Evolutionary conservation across 2,329 filamentous ascomycete species (phyloP).

Genomic region (Setomelanomma holmii): DNA sequence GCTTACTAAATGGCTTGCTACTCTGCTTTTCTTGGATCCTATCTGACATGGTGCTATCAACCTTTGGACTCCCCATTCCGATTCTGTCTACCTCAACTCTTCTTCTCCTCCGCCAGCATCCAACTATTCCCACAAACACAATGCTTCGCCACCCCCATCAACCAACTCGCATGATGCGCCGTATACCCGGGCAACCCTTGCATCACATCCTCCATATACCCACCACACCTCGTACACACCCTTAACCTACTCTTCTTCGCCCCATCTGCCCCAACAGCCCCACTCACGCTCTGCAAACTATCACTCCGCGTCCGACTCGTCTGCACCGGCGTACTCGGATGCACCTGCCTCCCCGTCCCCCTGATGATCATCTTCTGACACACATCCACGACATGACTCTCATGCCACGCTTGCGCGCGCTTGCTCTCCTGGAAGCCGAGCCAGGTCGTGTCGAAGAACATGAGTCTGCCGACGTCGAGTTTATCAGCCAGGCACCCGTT

Average conservation of each 20-base stretch:
- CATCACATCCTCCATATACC: slow-evolving; percentile 55
- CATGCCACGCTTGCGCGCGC: slow-evolving; percentile 65
- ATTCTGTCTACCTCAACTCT: slow-evolving; percentile 9
- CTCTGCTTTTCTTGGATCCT: too few relatives aligned
- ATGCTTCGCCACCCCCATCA: slow-evolving; percentile 48
- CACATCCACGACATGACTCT: slow-evolving; percentile 65
- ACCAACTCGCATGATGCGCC: slow-evolving; percentile 39
- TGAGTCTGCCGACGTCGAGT: slow-evolving; percentile 71
- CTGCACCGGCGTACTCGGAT: slow-evolving; percentile 20
- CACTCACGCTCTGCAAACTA: slow-evolving; percentile 21
- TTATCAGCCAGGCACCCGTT: slow-evolving; percentile 60
- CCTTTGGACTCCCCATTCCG: too few relatives aligned
- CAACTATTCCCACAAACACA: slow-evolving; percentile 49
- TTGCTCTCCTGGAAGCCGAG: slow-evolving; percentile 70
- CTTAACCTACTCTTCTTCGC: slow-evolving; percentile 42
- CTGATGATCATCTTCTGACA: slow-evolving; percentile 59
- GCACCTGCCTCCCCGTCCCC: slow-evolving; percentile 31
- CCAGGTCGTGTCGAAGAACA: slow-evolving; percentile 74
- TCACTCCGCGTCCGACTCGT: slow-evolving; percentile 27
- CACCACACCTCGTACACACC: slow-evolving; percentile 55
- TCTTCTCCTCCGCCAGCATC: slow-evolving; percentile 42
- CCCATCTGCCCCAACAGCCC: slow-evolving; percentile 7
- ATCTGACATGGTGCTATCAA: too few relatives aligned
- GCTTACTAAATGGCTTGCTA: too few relatives aligned
- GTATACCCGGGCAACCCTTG: slow-evolving; percentile 40